Base-by-base conservation (phyloP, 441 rosid species). In the Populus hybrid region DNA sequence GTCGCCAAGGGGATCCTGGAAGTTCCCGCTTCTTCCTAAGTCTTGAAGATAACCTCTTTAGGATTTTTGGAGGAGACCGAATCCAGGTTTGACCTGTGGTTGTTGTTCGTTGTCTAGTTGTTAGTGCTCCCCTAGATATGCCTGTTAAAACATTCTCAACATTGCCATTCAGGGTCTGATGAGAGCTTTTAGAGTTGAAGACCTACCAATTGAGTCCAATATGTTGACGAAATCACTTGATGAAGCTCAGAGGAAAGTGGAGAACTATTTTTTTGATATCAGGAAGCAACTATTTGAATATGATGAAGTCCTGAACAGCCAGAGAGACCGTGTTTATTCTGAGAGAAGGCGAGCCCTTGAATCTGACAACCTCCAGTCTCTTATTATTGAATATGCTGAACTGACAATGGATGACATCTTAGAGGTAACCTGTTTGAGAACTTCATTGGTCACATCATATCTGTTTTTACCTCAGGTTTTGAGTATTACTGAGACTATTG, bases 1-100 rank as follows among this genome's bases (percentile, higher is more conserved):
- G 99, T 71, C 89, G 99, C 77, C 99, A 95, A 83, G 99, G 98
- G 65, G 99, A 92, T 84, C 99, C 99, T 77, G 99, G 99, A 82
- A 89, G 99, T 85, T 95, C 99, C 63, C 97, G 97, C 78, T 94
- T 94, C 85, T 95, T 95, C 86, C 89, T 90, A 35, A 94, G 98
- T 88, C 98, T 94, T 77, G 99, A 95, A 88, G 99, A 95, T 85
- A 95, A 94, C 87, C 89, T 94, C 85, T 95, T 95, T 79, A 89
- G 98, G 26, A 92, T 92, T 77, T 95, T 95, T 42, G 99, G 98
- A 26, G 99, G 95, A 76, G 97, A 95, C 77, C 85, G 98, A 72
- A 95, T 95, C 81, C 95, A 95, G 99, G 98, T 95, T 77, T 82
- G 82, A 73, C 59, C 50, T 72, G 30, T 73, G 36, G 24, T 70